Evolutionary conservation across 345 rosid species (phyloP), one percentile per base, ranked within the genome.

Genomic region (Boechera divaricarpa): DNA sequence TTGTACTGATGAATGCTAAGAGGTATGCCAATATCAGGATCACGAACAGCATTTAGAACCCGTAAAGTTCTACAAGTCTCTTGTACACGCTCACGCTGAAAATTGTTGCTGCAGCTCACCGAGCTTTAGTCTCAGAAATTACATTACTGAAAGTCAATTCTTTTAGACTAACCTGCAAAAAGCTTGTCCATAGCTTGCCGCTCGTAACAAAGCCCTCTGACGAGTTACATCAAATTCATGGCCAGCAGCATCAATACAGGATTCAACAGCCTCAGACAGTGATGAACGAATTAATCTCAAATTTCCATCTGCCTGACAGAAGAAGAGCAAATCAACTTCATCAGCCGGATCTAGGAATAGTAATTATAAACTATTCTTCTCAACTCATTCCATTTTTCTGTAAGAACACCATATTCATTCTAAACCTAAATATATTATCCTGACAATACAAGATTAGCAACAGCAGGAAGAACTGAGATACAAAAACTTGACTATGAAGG

Each of bases 161-260:
- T 79, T 75, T 47, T 67, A 58, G 31, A 75, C 83, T 69, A 39
- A 95, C 99, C 97, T 95, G 90, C 96, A 92, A 82, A 95, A 95
- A 70, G 98, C 99, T 82, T 95, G 99, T 56, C 99, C 99, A 80
- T 95, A 95, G 83, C 99, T 95, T 57, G 98, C 98, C 73, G 99
- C 97, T 86, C 99, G 87, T 72, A 95, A 76, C 10, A 95, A 83
- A 44, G 89, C 89, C 75, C 86, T 82, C 76, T 91, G 99, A 70
- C 96, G 96, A 54, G 86, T 78, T 74, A 86, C 80, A 81, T 92
- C 89, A 82, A 88, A 95, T 76, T 95, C 99, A 80, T 95, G 92
- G 52, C 98, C 88, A 5, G 97, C 98, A 77, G 98, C 96, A 87
- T 95, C 94, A 70, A 93, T 80, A 80, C 98, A 95, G 56, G 90